A percentile compares a stretch with the other conserved stretches of the same genome.
phyloP scores from a whole-genome alignment of 192 early-diverging fungal species.

The Dimargaris verticillata region DNA sequence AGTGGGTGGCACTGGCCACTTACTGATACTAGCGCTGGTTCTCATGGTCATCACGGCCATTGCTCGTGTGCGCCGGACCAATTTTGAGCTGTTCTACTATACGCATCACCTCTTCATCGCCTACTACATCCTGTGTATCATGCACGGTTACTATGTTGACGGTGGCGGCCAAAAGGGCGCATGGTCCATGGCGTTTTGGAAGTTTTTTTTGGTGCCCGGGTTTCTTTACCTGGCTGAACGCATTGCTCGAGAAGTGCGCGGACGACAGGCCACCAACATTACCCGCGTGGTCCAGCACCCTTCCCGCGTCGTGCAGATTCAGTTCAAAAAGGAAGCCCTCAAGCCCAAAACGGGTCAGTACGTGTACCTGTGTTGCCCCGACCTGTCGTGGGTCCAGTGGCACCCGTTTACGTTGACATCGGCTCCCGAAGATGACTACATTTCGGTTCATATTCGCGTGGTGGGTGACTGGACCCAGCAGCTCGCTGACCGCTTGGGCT shows the following conservation, averaged over 20 bases:
- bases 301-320: constrained; percentile 52
- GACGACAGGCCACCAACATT: constrained; percentile 35
- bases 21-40: constrained; percentile 40
- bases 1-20: constrained; percentile 50
- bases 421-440: constrained; percentile 55
- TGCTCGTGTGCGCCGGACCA: constrained; percentile 26
- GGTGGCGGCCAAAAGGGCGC: constrained; percentile 26
- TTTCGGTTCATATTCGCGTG: constrained; percentile 63
- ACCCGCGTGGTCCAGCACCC: constrained; percentile 61
- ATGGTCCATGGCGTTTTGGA: constrained; percentile 30
- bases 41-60: constrained; percentile 40
- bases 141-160: constrained; percentile 43
- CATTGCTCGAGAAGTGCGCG: constrained; percentile 39
- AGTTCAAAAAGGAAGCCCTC: constrained; percentile 35
- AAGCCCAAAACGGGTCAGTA: constrained; percentile 52
- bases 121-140: constrained; percentile 46
- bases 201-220: constrained; percentile 36
- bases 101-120: constrained; percentile 58
- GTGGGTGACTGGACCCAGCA: constrained; percentile 55
- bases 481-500: constrained; percentile 45
- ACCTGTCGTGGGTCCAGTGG: constrained; percentile 54
- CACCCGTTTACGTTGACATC: constrained; percentile 66
- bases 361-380: constrained; percentile 53
- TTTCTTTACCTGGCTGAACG: constrained; percentile 46
- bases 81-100: constrained; percentile 68